Conservation (phyloP, 176 grass and related monocot species). For the Musa itinerans region DNA sequence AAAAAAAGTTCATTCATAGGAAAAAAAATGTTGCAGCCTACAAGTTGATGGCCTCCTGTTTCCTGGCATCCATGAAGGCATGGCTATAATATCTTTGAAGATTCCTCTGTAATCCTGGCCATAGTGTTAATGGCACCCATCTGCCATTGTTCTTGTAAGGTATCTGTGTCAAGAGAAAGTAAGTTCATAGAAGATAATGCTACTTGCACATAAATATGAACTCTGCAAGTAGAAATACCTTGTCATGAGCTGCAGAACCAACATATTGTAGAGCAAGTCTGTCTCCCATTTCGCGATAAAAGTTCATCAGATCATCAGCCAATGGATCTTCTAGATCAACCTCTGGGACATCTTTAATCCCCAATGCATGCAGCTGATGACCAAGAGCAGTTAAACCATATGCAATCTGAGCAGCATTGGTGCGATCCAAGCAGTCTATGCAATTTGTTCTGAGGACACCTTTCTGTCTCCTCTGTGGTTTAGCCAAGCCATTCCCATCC, state of each 20-base stretch:
- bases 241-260: slow-evolving; percentile 96
- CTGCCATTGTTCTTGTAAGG: too few relatives aligned
- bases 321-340: slow-evolving; percentile 64
- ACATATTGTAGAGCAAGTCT: slow-evolving; percentile 73
- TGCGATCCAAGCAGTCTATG: slow-evolving; percentile 96
- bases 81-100: slow-evolving; percentile 94
- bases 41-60: slow-evolving; percentile 98
- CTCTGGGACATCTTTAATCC: slow-evolving; percentile 44
- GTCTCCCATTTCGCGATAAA: slow-evolving; percentile 93
- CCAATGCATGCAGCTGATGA: slow-evolving; percentile 63
- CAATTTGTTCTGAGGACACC: slow-evolving; percentile 97
- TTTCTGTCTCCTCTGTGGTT: slow-evolving; percentile 54
- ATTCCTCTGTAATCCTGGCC: slow-evolving; percentile 22
- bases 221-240: slow-evolving; percentile 35
- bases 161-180: too few relatives aligned
- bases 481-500: slow-evolving; percentile 5
- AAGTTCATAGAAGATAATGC: too few relatives aligned
- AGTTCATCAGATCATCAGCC: slow-evolving; percentile 70
- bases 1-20: neutral
- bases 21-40: slow-evolving; percentile 30
- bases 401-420: slow-evolving; percentile 90
- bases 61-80: slow-evolving; percentile 84
- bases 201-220: too few relatives aligned
- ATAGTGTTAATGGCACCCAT: too few relatives aligned
- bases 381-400: slow-evolving; percentile 80